Base-by-base conservation (phyloP, 345 rosid species). In the Lepidium africanum region DNA sequence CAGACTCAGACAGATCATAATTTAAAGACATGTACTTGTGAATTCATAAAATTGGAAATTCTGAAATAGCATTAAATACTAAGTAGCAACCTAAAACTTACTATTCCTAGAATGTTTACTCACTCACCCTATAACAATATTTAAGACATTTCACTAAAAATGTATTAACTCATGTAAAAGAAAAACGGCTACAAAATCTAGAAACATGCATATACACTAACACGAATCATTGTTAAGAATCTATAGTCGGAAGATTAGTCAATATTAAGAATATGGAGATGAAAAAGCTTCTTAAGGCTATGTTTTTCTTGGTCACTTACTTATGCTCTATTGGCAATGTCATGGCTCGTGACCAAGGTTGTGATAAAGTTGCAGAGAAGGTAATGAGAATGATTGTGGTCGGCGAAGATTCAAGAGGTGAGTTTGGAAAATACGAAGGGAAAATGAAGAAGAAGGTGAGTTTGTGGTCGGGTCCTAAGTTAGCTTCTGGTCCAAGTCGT, bases 401-500 rank as follows among this genome's bases (percentile, higher is more conserved):
- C 12, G 6, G 39, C 14, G 39, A 68, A 57, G 65, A 25, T 45
- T 68, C 38, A 56, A 68, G 30, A 19, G 13, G 17, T 19, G 55
- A 55, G 42, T 45, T 66, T 30, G 61, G 5, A 5, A 53, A 32
- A 19, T 17, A 41, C 35, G 5, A 42, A 2, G 41, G 46, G 56
- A 15, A 14, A 27, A 27, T 0, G 63, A 57, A 68, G 43, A 43
- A 39, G 39, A 54, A 32, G 54, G 36, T 43, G 19, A 36, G 37
- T 5, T 4, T 43, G 1, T 67, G 27, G 6, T 19, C 19, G 5
- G 48, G 57, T 46, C 65, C 65, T 46, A 57, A 37, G 65, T 68
- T 68, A 68, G 65, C 47, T 57, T 68, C 65, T 10, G 72, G 72
- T 68, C 72, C 72, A 68, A 68, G 65, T 68, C 72, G 72, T 25